phyloP scores from a whole-genome alignment of 768 basidiomycete species.

The Leucosporidium scottii region DNA sequence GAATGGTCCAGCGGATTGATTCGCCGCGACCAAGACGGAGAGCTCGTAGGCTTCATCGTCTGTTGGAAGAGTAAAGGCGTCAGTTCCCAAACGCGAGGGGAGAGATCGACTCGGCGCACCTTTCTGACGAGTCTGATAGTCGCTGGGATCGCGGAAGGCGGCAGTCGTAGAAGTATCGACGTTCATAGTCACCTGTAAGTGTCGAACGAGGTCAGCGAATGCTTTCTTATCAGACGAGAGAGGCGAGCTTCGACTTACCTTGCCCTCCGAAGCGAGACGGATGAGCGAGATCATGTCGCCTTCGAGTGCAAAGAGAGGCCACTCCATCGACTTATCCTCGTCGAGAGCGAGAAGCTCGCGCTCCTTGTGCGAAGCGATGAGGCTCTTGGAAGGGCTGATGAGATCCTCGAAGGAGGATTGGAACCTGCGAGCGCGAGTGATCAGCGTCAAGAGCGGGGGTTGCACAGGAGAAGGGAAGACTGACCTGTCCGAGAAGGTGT shows the following conservation, averaged over 20 bases:
- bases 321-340: slow-evolving; percentile 55
- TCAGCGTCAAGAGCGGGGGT: neutral
- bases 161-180: slow-evolving; percentile 58
- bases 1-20: neutral
- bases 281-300: slow-evolving; percentile 72
- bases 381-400: slow-evolving; percentile 45
- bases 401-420: slow-evolving; percentile 1
- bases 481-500: slow-evolving; percentile 69
- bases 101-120: slow-evolving; percentile 46
- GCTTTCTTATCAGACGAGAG: neutral
- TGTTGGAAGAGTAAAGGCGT: slow-evolving; percentile 37
- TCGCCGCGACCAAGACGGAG: slow-evolving; percentile 42
- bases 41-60: slow-evolving; percentile 83
- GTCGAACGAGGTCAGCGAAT: slow-evolving; percentile 2
- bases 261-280: slow-evolving; percentile 72
- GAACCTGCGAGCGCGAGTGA: slow-evolving; percentile 27
- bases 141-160: slow-evolving; percentile 38
- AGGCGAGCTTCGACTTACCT: slow-evolving; percentile 46
- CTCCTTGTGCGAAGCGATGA: slow-evolving; percentile 48
- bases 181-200: slow-evolving; percentile 59
- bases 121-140: slow-evolving; percentile 82
- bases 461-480: slow-evolving; percentile 11
- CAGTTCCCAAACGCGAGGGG: neutral
- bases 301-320: slow-evolving; percentile 71
- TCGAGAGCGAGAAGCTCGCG: slow-evolving; percentile 49